Evolutionary conservation across 805 yeast species (phyloP), one percentile per base, ranked within the genome.

Genomic region (Cyberlindnera xylosilytica): DNA sequence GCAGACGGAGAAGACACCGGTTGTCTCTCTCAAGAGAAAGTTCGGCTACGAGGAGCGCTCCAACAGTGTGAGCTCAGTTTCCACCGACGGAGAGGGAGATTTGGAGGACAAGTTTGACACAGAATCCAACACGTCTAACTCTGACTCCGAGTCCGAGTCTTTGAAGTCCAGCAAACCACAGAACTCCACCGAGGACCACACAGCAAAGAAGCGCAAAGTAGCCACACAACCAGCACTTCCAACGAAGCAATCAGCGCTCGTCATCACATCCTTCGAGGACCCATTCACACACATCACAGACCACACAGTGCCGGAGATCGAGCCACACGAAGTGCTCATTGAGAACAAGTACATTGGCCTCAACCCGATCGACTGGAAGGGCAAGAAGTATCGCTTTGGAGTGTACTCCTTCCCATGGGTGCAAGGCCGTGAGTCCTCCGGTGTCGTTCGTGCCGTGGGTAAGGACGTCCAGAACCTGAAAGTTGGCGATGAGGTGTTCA

Each of bases 321-420:
- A 43, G 10, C 60, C 61, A 7, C 54, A 59, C 44, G 66, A 63
- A 37, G 45, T 63, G 7, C 41, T 63, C 20, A 50, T 63, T 16
- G 52, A 57, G 34, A 63, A 63, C 41, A 58, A 59, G 39, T 59
- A 60, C 35, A 59, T 71, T 34, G 78, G 77, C 0, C 50, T 72
- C 31, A 72, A 72, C 47, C 78, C 74, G 9, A 62, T 72, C 24
- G 78, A 72, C 49, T 72, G 78, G 78, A 72, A 72, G 51, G 70
- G 72, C 7, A 68, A 69, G 38, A 69, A 66, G 41, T 72, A 66
- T 47, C 59, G 62, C 32, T 73, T 73, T 56, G 75, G 74, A 18
- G 64, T 72, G 8, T 67, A 72, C 47, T 64, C 69, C 12, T 70
- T 72, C 43, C 78, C 78, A 9, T 72, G 78, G 77, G 60, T 72